Evolutionary conservation across 371 early-diverging fungal species (phyloP), one percentile per base, ranked within the genome.

Genomic region (Mortierella sp.): DNA sequence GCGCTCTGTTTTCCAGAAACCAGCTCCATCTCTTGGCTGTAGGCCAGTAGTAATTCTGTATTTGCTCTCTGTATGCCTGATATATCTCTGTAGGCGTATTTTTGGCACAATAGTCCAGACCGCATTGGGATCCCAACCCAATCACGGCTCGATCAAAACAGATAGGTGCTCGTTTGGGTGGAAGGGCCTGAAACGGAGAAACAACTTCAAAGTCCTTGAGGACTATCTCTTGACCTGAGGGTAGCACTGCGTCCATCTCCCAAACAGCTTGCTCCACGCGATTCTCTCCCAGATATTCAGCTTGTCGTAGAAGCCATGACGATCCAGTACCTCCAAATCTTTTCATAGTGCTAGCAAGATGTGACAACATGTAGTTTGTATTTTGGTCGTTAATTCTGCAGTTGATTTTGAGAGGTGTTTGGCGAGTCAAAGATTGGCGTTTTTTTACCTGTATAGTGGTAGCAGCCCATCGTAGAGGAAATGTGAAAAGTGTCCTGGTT

Each of bases 71-170:
- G 47, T 85, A 88, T 24, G 68, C 39, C 0, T 73, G 62, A 54
- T 87, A 89, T 2, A 85, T 67, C n/a, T 83, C 69, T 2, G 75
- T 45, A 0, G 86, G 85, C 22, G 86, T 86, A 35, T 85, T 85
- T 0, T 67, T 28, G n/a, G 84, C 86, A 37, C 88, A 90, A 65
- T 88, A 86, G 10, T 40, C 32, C 28, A 86, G 59, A 2, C 84
- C 86, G 45, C 90, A 90, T 37, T 86, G 75, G 30, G 83, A 83
- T 1, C 88, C 89, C 2, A 86, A 66, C 0, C 88, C 90, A 0
- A 90, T 73, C 0, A 90, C 83, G 2, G 90, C 90, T 18, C 77
- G 70, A 0, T 73, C 9, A 51, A 89, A 90, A 32, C 89, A 90
- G 49, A 88, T 80, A 2, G 90, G 83, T 1, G 72, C 75, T 18